These are phyloP conservation scores for Ramaria sp. DNA, from an alignment of 768 basidiomycete genomes.

Conservation along the genomic window DNA sequence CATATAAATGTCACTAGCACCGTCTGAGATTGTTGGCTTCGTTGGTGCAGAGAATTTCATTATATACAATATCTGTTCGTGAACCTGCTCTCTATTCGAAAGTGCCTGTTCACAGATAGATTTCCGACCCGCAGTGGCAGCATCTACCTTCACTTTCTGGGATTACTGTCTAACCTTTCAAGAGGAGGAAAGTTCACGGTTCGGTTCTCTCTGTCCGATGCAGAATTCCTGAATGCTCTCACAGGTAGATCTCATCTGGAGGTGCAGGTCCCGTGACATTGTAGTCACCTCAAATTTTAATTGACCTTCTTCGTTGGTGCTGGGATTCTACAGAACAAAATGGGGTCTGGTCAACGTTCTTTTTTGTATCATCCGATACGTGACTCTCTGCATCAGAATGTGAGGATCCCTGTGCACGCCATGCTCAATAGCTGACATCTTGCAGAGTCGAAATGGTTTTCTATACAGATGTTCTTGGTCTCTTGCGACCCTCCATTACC, in stretches of 20 bases:
- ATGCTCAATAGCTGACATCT: not conserved
- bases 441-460: conserved; percentile 2
- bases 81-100: not conserved
- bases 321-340: not conserved
- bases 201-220: not conserved
- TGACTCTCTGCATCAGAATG: conserved; percentile 1
- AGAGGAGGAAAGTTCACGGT: conserved; percentile 1
- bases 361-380: conserved; percentile 3
- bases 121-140: not conserved
- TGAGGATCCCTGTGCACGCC: not conserved
- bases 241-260: conserved; percentile 3
- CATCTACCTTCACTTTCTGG: conserved; percentile 7
- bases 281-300: not conserved
- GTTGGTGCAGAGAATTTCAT: not conserved
- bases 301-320: not conserved
- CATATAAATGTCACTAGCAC: not conserved
- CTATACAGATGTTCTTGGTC: not conserved
- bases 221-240: not conserved
- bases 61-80: not conserved
- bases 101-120: not conserved
- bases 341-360: not conserved
- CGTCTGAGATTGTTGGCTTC: not conserved
- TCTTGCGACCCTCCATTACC: not conserved
- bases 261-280: not conserved
- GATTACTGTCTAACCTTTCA: conserved; percentile 6